A percentile compares a stretch with the other conserved stretches of the same genome.
Evolutionary conservation across 2,329 filamentous ascomycete genomes (phyloP).

Genomic region (Claviceps pazoutovae): DNA sequence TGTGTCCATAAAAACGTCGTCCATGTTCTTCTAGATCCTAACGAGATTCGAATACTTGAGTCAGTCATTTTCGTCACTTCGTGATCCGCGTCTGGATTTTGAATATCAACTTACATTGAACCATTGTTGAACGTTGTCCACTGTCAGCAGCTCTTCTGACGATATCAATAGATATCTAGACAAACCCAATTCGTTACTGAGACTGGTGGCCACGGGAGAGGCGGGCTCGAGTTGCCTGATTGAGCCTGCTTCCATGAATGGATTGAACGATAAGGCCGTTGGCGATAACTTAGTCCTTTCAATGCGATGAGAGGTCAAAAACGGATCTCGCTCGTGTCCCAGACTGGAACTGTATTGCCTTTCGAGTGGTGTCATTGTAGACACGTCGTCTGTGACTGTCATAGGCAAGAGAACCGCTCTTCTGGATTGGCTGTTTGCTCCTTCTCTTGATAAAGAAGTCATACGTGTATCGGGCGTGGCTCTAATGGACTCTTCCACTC

Average conservation of each 20-base stretch:
- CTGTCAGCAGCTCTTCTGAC: slow-evolving; percentile 16
- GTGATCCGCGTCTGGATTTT: neutral
- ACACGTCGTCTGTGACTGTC: slow-evolving; percentile 9
- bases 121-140: slow-evolving; percentile 27
- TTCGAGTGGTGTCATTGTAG: slow-evolving; percentile 13
- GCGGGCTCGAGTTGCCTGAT: slow-evolving; percentile 10
- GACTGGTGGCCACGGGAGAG: slow-evolving; percentile 17
- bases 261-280: slow-evolving; percentile 48
- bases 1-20: slow-evolving; percentile 22
- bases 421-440: slow-evolving; percentile 27
- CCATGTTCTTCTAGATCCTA: slow-evolving; percentile 26
- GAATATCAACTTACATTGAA: slow-evolving; percentile 26
- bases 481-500: slow-evolving; percentile 41
- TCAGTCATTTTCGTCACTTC: neutral
- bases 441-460: slow-evolving; percentile 50
- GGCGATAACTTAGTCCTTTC: slow-evolving; percentile 41
- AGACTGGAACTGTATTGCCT: slow-evolving; percentile 12
- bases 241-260: slow-evolving; percentile 16
- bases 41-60: neutral
- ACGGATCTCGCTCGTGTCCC: slow-evolving; percentile 37
- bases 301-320: slow-evolving; percentile 27
- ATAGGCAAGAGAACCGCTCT: slow-evolving; percentile 18
- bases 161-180: slow-evolving; percentile 32
- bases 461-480: slow-evolving; percentile 51
- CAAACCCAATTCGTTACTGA: slow-evolving; percentile 33